Base-by-base conservation (phyloP, 805 yeast genomes). In the Nakazawaea wickerhamii region DNA sequence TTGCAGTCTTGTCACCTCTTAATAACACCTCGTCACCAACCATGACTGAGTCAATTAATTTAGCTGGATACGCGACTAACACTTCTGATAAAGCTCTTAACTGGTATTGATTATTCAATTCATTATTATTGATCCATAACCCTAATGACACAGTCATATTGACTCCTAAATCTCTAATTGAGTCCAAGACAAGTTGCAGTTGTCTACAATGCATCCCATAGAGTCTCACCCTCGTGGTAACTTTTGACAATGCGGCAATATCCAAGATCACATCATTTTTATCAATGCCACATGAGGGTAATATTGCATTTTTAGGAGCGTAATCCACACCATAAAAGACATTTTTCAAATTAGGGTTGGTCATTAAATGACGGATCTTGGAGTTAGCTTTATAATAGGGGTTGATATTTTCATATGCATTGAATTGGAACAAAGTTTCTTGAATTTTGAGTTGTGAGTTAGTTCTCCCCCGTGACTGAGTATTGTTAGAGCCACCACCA, bases 161-260 rank as follows among this genome's bases (percentile, higher is more conserved):
- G 31, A 81, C 55, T 14, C 71, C 61, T 40, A 79, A 57, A 3
- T 65, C 67, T 30, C 61, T 55, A 9, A 84, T 73, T 0, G 86
- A 73, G 9, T 73, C 71, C 35, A 83, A 57, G 10, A 80, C 71
- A 27, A 59, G 55, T 10, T 67, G 71, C 0, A 73, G 70, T 53
- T 81, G 87, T 27, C 68, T 55, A 49, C 89, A 81, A 48, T 77
- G 83, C 41, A 79, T 71, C 0, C 85, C 83, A 48, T 75, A 78
- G 1, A 76, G 68, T 49, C 81, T 64, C 8, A 84, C 56, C 46
- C 77, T 71, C 0, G 70, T 67, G 0, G 90, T 82, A 0, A 81
- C 67, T 22, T 68, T 75, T 0, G 88, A 77, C 7, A 84, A 48
- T 9, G 71, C 53, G 0, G 79, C 78, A 19, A 83, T 50, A 49